A percentile compares a stretch with the other conserved stretches of the same genome.
Evolutionary conservation across 768 basidiomycete genomes (phyloP).

Genomic region (Kwoniella pini): DNA sequence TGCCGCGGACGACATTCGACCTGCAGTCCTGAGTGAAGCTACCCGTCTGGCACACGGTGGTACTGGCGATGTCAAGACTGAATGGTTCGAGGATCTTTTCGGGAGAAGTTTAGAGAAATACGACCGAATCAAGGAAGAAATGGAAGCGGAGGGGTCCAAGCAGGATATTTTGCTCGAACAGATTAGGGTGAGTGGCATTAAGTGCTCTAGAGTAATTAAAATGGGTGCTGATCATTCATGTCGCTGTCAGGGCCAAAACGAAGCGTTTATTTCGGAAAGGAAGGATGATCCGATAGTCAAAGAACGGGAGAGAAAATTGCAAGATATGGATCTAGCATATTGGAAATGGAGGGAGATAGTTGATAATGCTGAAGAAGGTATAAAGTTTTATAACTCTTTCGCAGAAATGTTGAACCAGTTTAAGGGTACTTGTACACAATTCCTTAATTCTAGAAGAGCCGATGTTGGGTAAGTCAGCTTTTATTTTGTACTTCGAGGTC

Average conservation of each 20-base stretch:
- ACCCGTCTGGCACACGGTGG: constrained; percentile 63
- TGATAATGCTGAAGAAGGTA: constrained; percentile 82
- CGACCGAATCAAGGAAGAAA: constrained; percentile 63
- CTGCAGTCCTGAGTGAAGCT: constrained; percentile 68
- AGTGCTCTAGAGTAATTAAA: neutral
- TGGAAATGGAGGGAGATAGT: constrained; percentile 83
- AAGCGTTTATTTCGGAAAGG: constrained; percentile 71
- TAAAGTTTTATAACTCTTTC: constrained; percentile 92
- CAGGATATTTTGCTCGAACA: constrained; percentile 68
- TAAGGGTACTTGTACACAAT: constrained; percentile 72
- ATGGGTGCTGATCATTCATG: neutral
- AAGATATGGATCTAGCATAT: constrained; percentile 78
- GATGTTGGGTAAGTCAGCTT: constrained; percentile 68
- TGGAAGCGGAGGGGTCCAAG: constrained; percentile 64
- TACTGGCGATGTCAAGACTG: constrained; percentile 67
- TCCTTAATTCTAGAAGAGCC: constrained; percentile 69
- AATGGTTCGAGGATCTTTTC: constrained; percentile 82
- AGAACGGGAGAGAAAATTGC: constrained; percentile 76
- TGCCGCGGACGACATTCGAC: constrained; percentile 71
- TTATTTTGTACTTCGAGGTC: neutral
- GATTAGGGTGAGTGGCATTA: constrained; percentile 64
- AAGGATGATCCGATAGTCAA: constrained; percentile 75
- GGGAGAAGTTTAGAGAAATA: constrained; percentile 80
- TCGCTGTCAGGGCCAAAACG: constrained; percentile 69
- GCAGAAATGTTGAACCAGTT: constrained; percentile 70